phyloP scores from a whole-genome alignment of 345 rosid genomes.

The Geranium rotundifolium region DNA sequence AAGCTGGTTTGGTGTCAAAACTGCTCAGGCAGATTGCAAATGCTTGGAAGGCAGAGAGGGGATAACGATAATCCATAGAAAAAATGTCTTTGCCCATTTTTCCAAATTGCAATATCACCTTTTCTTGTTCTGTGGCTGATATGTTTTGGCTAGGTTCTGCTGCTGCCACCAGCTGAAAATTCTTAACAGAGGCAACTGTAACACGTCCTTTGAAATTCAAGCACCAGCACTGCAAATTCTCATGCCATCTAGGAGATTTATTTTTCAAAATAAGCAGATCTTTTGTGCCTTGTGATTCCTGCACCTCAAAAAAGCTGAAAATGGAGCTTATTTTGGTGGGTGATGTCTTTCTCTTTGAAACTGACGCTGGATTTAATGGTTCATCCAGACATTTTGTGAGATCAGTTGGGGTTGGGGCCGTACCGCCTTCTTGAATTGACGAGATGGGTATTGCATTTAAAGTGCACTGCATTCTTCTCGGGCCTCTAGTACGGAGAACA shows the following conservation, averaged over 20 bases:
- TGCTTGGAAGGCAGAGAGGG: conserved; percentile 94
- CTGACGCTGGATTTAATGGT: conserved; percentile 2
- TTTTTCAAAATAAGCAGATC: conserved; percentile 59
- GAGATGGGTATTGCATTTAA: conserved; percentile 53
- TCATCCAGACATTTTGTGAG: conserved; percentile 18
- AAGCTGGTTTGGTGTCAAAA: conserved; percentile 89
- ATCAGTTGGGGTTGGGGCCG: conserved; percentile 42
- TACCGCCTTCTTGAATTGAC: conserved; percentile 55
- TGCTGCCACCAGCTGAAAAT: conserved; percentile 79
- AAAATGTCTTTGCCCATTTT: conserved; percentile 90
- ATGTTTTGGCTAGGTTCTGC: conserved; percentile 39
- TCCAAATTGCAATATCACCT: conserved; percentile 80
- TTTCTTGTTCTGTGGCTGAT: conserved; percentile 51
- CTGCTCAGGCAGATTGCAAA: conserved; percentile 92
- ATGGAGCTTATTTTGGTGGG: no score
- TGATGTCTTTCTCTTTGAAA: conserved; percentile 24
- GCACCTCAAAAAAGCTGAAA: conserved; percentile 21
- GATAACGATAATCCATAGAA: conserved; percentile 90
- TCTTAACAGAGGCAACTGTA: conserved; percentile 87
- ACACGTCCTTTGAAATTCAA: conserved; percentile 84
- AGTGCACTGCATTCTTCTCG: conserved; percentile 80
- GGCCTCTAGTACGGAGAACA: conserved; percentile 78
- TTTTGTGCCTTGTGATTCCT: conserved; percentile 2
- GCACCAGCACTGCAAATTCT: conserved; percentile 93
- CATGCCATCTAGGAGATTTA: conserved; percentile 96